Conservation (phyloP, 1,284 basidiomycete species). For the Sporisorium scitamineum region DNA sequence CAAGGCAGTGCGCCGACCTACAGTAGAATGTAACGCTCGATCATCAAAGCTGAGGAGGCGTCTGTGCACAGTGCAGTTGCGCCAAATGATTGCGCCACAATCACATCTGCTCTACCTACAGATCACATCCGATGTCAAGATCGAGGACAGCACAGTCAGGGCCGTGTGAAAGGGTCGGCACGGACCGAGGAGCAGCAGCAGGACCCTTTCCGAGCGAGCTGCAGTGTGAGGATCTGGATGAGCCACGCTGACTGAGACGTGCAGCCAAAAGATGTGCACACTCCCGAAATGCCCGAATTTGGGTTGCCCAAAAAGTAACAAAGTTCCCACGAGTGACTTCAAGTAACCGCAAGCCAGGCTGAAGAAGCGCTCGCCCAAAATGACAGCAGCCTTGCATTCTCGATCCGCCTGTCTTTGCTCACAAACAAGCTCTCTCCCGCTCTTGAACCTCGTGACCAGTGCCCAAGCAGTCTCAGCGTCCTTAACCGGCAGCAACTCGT, state of each 20-base stretch:
- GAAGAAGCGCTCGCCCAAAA: neutral
- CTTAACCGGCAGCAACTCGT: too few species aligned
- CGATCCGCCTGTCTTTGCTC: neutral
- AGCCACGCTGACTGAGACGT: conserved; percentile 14
- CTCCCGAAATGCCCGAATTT: neutral
- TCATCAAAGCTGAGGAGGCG: neutral
- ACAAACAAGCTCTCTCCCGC: neutral
- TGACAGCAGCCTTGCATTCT: conserved; percentile 8
- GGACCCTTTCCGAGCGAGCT: neutral
- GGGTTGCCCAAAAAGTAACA: neutral
- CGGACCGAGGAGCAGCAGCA: neutral
- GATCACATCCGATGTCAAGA: neutral
- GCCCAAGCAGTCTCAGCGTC: too few species aligned
- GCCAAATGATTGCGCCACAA: neutral
- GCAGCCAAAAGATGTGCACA: neutral
- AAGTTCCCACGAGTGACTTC: conserved; percentile 7
- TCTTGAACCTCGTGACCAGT: neutral
- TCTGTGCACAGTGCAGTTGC: too few species aligned
- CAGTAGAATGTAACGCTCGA: neutral
- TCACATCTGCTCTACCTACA: neutral
- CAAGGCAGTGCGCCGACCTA: too few species aligned
- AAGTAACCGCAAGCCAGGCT: conserved; percentile 6
- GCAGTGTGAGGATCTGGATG: neutral
- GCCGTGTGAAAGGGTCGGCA: neutral
- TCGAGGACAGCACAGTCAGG: neutral